phyloP scores from a whole-genome alignment of 83 land plant genomes.

The Picea abies region DNA sequence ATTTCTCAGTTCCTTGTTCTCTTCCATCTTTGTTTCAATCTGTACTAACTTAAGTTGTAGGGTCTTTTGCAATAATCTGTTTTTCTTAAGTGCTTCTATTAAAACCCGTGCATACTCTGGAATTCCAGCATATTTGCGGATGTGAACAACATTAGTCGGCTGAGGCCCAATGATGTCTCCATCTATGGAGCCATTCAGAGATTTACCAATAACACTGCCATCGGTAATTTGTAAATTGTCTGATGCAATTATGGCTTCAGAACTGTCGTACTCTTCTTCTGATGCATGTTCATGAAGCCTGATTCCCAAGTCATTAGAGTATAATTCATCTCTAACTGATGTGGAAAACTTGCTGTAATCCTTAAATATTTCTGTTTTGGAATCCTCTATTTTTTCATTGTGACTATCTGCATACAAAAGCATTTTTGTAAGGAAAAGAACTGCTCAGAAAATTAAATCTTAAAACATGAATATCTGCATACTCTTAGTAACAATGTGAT shows the following conservation, averaged over 20 bases:
- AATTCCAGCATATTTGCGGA: slow-evolving; percentile 18
- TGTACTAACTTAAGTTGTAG: slow-evolving; percentile 49
- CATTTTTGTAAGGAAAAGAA: neutral
- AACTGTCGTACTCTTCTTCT: neutral
- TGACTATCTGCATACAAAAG: neutral
- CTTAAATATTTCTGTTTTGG: neutral
- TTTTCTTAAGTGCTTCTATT: slow-evolving; percentile 76
- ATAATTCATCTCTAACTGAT: slow-evolving; percentile 2
- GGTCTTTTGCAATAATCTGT: slow-evolving; percentile 63
- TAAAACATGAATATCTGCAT: neutral
- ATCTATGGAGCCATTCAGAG: neutral
- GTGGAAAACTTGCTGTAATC: neutral
- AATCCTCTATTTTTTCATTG: neutral
- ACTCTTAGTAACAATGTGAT: neutral
- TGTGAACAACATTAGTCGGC: neutral
- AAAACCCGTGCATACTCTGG: slow-evolving; percentile 48
- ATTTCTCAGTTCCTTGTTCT: slow-evolving; percentile 57
- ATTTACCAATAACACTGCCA: neutral
- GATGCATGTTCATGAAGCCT: neutral
- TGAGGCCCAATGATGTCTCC: neutral
- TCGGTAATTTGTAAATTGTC: neutral
- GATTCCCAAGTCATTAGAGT: neutral
- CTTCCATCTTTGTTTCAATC: slow-evolving; percentile 68
- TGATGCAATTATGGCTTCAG: neutral
- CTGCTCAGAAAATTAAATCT: neutral